These are phyloP conservation scores for Dryas integrifolia DNA, from an alignment of 331 rosid genomes.

Conservation along the genomic window DNA sequence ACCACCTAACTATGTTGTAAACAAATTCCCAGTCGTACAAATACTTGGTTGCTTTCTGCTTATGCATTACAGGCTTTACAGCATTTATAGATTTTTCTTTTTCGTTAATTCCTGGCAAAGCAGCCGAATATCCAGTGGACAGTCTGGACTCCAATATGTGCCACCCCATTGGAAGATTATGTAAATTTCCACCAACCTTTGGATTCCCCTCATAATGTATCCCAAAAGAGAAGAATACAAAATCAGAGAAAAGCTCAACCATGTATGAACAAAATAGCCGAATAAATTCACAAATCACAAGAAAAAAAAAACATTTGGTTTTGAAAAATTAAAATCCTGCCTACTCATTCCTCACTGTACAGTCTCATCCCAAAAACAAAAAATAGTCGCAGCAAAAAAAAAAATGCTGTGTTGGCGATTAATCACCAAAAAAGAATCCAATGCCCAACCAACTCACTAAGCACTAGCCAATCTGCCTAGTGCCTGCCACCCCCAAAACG, in stretches of 20 bases:
- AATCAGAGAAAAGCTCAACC: background rate
- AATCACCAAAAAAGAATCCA: constrained; percentile 10
- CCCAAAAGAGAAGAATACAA: too few relatives aligned
- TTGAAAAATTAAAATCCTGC: background rate
- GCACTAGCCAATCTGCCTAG: too few relatives aligned
- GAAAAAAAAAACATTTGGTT: background rate
- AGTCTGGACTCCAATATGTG: background rate
- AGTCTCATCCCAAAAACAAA: constrained; percentile 3
- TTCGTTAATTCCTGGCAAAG: too few relatives aligned
- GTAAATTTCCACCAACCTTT: constrained; percentile 10
- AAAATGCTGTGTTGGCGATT: constrained; percentile 20
- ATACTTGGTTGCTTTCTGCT: too few relatives aligned
- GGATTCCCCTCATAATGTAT: constrained; percentile 18
- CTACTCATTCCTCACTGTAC: constrained; percentile 31
- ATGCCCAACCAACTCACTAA: background rate
- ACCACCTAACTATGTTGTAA: too few relatives aligned
- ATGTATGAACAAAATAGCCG: background rate
- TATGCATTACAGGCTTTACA: too few relatives aligned
- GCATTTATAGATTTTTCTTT: too few relatives aligned
- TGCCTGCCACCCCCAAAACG: constrained; percentile 7
- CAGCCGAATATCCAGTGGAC: background rate
- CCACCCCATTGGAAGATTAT: too few relatives aligned
- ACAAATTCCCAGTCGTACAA: too few relatives aligned
- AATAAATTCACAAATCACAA: constrained; percentile 5
- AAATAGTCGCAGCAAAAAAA: constrained; percentile 17